A percentile compares a stretch with the other conserved stretches of the same genome.
phyloP scores from a whole-genome alignment of 345 rosid species.

The Durio zibethinus region DNA sequence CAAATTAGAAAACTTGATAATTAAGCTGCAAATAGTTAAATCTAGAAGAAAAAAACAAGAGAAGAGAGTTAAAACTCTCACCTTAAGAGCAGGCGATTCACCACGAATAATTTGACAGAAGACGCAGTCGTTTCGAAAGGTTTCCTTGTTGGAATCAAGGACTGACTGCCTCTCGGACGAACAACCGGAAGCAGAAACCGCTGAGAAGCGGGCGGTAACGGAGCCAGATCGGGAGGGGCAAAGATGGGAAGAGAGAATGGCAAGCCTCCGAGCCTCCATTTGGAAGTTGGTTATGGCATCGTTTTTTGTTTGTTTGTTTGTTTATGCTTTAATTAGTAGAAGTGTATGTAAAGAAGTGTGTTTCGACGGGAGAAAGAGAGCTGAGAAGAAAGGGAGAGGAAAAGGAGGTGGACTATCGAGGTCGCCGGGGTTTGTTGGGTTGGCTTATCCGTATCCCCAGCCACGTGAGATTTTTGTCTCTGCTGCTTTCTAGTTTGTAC shows the following conservation, averaged over 20 bases:
- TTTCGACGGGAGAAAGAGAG: not conserved
- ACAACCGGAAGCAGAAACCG: conserved; percentile 36
- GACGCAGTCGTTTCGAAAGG: conserved; percentile 53
- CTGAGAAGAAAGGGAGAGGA: not conserved
- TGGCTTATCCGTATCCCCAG: conserved; percentile 20
- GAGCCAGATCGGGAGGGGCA: conserved; percentile 26
- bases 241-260: conserved; percentile 64
- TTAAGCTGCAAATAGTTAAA: not conserved
- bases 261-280: conserved; percentile 72
- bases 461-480: not conserved
- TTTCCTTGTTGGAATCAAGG: conserved; percentile 4
- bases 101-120: conserved; percentile 81
- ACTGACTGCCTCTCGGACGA: conserved; percentile 20
- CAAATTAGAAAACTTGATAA: not conserved
- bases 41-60: not conserved
- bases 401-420: not conserved
- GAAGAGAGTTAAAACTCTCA: conserved; percentile 1
- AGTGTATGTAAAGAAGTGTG: not conserved
- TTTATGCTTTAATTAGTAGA: no score
- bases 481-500: not conserved
- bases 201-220: conserved; percentile 8
- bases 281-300: not conserved
- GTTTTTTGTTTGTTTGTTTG: not conserved
- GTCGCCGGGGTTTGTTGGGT: not conserved
- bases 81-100: conserved; percentile 73